Conservation (phyloP, 129 eudicot species). For the Artemisia argyi region DNA sequence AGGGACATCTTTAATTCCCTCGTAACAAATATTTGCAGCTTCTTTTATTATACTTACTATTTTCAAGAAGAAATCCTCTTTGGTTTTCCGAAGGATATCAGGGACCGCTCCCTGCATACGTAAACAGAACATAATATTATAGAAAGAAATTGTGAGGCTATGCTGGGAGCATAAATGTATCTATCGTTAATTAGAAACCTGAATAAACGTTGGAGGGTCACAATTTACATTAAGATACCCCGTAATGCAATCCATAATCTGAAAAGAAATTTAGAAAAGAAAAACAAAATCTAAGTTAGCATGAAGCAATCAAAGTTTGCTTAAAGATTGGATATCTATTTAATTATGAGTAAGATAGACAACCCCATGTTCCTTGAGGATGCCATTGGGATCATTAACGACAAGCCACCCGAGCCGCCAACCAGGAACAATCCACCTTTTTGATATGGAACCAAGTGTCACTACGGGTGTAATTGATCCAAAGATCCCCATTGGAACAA, state of each 20-base stretch:
- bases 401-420: slow-evolving; percentile 94
- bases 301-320: neutral
- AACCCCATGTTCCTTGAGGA: slow-evolving; percentile 65
- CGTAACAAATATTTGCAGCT: slow-evolving; percentile 53
- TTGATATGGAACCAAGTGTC: slow-evolving; percentile 79
- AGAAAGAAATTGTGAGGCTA: neutral
- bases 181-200: slow-evolving; percentile 39
- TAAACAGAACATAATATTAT: neutral
- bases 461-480: slow-evolving; percentile 67
- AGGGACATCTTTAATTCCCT: slow-evolving; percentile 54
- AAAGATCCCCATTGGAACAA: slow-evolving; percentile 84
- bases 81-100: slow-evolving; percentile 61
- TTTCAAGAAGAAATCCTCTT: slow-evolving; percentile 59
- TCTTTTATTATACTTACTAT: slow-evolving; percentile 46
- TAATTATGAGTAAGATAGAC: slow-evolving; percentile 24
- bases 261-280: slow-evolving; percentile 14
- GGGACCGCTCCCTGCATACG: slow-evolving; percentile 70
- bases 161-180: neutral
- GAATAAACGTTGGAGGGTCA: slow-evolving; percentile 77
- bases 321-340: neutral
- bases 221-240: slow-evolving; percentile 56
- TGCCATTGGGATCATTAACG: slow-evolving; percentile 60
- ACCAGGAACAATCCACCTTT: slow-evolving; percentile 92
- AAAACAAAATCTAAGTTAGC: neutral
- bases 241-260: slow-evolving; percentile 66